Percentiles rank a stretch among this genome's conserved stretches.
Conservation (phyloP, 78 protist genomes). For the Neovahlkampfia damariscottae region DNA sequence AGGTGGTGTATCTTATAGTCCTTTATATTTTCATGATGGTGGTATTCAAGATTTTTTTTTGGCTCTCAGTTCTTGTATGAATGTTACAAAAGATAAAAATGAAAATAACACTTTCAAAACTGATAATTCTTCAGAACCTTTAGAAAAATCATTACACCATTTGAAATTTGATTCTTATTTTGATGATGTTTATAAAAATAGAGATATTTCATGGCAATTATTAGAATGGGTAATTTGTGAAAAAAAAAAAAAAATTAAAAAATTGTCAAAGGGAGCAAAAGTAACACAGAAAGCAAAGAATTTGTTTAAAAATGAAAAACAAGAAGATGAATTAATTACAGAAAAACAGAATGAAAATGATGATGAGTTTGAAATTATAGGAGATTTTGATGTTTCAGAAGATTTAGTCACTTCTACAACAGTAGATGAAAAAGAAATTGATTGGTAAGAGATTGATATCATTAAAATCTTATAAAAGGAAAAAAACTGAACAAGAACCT, state of each 20-base stretch:
- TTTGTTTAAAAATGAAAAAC: not conserved
- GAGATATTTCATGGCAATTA: conserved; percentile 1
- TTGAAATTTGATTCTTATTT: not conserved
- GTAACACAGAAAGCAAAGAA: no score
- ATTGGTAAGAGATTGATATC: no score
- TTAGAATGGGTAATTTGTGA: no score
- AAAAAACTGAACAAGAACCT: not conserved
- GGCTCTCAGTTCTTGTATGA: not conserved
- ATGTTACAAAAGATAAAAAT: not conserved
- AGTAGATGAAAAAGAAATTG: no score
- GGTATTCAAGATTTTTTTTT: not conserved
- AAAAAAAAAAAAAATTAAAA: not conserved
- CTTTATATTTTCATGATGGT: not conserved
- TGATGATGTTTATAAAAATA: not conserved
- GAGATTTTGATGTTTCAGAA: no score
- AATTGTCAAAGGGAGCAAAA: not conserved
- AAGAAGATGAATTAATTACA: not conserved
- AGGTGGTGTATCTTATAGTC: not conserved
- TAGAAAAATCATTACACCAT: not conserved
- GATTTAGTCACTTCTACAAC: no score
- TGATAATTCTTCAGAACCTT: not conserved
- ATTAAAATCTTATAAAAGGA: no score
- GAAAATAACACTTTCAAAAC: not conserved
- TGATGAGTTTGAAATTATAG: not conserved
- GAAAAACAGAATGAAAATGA: no score